These are phyloP conservation scores for Parachaetomium inaequale DNA, from an alignment of 495 filamentous ascomycete genomes.

Conservation along the genomic window DNA sequence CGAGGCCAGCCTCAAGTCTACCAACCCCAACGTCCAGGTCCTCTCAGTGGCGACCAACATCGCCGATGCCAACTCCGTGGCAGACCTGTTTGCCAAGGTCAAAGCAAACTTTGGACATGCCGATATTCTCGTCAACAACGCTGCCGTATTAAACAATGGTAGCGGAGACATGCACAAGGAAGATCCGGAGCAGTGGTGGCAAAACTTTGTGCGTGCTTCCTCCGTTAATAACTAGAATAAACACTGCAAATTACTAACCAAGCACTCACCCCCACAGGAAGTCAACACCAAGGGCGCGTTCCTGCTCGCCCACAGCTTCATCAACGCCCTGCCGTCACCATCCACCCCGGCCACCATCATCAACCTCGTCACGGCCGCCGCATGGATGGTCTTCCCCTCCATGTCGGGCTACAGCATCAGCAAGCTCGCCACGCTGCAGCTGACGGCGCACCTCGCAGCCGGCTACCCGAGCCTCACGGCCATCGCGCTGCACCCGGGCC, in stretches of 20 bases:
- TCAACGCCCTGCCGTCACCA: not conserved
- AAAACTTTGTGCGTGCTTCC: slow-evolving; percentile 23
- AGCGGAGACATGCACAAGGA: slow-evolving; percentile 23
- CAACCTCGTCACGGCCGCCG: slow-evolving; percentile 7
- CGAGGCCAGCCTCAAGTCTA: slow-evolving; percentile 29
- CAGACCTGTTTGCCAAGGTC: slow-evolving; percentile 37
- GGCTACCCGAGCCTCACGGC: slow-evolving; percentile 5
- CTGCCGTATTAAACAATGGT: slow-evolving; percentile 28
- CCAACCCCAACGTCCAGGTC: slow-evolving; percentile 32
- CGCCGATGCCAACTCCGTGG: slow-evolving; percentile 30
- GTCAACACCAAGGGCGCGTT: slow-evolving; percentile 15
- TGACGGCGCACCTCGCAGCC: slow-evolving; percentile 1
- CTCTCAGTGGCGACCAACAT: slow-evolving; percentile 35
- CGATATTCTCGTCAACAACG: slow-evolving; percentile 48
- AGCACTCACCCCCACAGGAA: not conserved
- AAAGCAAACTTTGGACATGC: slow-evolving; percentile 37
- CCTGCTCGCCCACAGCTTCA: not conserved
- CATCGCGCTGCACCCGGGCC: slow-evolving; percentile 9
- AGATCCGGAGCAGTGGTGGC: slow-evolving; percentile 38
- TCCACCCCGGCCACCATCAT: slow-evolving; percentile 9
- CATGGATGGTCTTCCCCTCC: slow-evolving; percentile 1
- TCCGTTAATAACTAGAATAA: no score
- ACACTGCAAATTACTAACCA: not conserved
- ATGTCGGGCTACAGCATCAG: slow-evolving; percentile 12
- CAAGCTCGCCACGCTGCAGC: slow-evolving; percentile 10